Evolutionary conservation across 306 rosid species (phyloP), one percentile per base, ranked within the genome.

Genomic region (Inga oerstediana): DNA sequence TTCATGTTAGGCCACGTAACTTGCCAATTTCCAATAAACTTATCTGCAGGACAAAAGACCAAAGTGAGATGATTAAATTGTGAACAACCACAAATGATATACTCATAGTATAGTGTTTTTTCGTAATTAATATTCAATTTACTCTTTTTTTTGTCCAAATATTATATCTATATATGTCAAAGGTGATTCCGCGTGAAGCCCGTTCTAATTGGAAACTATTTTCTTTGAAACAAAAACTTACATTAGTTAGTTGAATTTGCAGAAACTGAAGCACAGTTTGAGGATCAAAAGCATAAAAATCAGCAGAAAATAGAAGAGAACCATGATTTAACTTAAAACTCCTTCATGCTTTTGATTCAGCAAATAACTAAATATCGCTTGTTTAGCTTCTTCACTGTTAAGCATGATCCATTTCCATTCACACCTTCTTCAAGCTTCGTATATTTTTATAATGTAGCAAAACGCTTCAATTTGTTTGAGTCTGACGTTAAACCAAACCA

Each of bases 401-500:
- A 45, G 22, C 76, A 72, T 27, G 14, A 12, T 12, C 19, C 15
- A 70, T 51, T 59, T 22, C 13, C 68, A 24, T 24, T 54, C 76
- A 13, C 56, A 77, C 75, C 43, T n/a, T 27, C 58, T 70, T 71
- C 35, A 34, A 83, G 37, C 30, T 32, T 41, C 39, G 0, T 51
- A 2, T n/a, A 70, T 62, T n/a, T 24, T 24, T 10, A 22, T 71
- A 39, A 75, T 1, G 30, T 71, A 75, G 39, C 43, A 9, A 8
- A 49, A 51, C 46, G 35, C 46, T 52, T 73, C 72, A 46, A 45
- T 61, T 72, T 34, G 44, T 35, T 30, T 22, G 46, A 83, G 34
- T 71, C 65, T 46, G 82, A 77, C 81, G 32, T 27, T 20, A 78
- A 72, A 74, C 75, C 79, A 62, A 48, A 61, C 76, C 44, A 56